phyloP scores from a whole-genome alignment of 495 filamentous ascomycete species.

The Bacidia rubella region DNA sequence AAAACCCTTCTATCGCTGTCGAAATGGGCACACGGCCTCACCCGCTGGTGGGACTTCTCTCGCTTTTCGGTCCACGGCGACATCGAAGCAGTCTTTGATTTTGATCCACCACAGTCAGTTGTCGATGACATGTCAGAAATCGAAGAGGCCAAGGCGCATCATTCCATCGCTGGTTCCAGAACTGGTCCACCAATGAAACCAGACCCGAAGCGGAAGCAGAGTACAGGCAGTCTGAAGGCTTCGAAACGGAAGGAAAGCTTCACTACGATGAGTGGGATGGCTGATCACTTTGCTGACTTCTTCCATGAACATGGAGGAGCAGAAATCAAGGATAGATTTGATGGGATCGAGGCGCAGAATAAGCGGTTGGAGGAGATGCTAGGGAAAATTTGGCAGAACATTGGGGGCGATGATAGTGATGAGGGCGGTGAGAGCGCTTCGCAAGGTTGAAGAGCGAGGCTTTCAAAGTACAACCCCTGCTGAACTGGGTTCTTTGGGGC shows the following conservation, averaged over 20 bases:
- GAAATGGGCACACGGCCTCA: slow-evolving; percentile 14
- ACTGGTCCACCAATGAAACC: slow-evolving; percentile 8
- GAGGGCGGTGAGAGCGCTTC: slow-evolving; percentile 2
- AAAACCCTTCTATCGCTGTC: slow-evolving; percentile 12
- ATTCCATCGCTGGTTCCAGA: slow-evolving; percentile 24
- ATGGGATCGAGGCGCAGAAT: slow-evolving; percentile 21
- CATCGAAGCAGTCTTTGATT: slow-evolving; percentile 53
- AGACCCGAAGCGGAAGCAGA: slow-evolving; percentile 3
- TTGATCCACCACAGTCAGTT: slow-evolving; percentile 47
- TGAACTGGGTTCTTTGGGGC: too few relatives aligned
- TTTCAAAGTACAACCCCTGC: too few relatives aligned
- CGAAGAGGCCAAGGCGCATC: slow-evolving; percentile 23
- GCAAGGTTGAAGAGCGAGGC: too few relatives aligned
- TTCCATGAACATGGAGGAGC: slow-evolving; percentile 17
- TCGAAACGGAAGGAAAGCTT: slow-evolving; percentile 20
- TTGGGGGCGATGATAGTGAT: slow-evolving; percentile 11
- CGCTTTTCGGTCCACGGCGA: slow-evolving; percentile 49
- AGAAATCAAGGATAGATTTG: slow-evolving; percentile 18
- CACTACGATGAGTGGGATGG: slow-evolving; percentile 18
- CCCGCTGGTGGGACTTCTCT: slow-evolving; percentile 34
- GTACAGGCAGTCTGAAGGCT: slow-evolving; percentile 1
- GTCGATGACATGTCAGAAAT: slow-evolving; percentile 38
- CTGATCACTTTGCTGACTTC: slow-evolving; percentile 16
- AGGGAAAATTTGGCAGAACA: slow-evolving; percentile 14
- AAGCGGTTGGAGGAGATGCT: slow-evolving; percentile 23